These are phyloP conservation scores for Thuidium tamariscinum DNA, from an alignment of 225 moss, liverwort and hornwort genomes.

Conservation along the genomic window DNA sequence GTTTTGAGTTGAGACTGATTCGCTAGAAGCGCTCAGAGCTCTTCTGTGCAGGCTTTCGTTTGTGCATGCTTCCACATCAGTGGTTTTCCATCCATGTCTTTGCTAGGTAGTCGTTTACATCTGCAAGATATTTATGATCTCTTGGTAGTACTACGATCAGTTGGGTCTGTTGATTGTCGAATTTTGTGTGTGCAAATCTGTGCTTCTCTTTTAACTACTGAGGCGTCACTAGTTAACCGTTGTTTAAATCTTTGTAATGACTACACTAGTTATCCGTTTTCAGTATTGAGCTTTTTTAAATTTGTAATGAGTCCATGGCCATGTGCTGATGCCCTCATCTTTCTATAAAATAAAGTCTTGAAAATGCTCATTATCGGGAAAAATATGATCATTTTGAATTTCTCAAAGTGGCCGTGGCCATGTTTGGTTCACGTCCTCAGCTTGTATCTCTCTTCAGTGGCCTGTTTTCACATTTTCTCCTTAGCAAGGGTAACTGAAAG, in stretches of 20 bases:
- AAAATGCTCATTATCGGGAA: too few relatives aligned
- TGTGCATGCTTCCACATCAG: background rate
- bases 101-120: background rate
- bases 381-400: background rate
- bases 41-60: background rate
- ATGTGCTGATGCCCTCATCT: background rate
- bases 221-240: background rate
- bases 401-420: background rate
- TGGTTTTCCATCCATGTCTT: background rate
- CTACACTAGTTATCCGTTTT: background rate
- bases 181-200: background rate
- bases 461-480: background rate
- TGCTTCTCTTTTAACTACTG: background rate
- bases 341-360: background rate
- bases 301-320: background rate
- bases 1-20: background rate
- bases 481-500: too few relatives aligned
- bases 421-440: background rate
- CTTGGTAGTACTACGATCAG: background rate
- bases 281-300: background rate
- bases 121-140: background rate
- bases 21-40: background rate
- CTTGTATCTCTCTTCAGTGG: background rate
- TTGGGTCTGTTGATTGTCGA: background rate
- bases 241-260: background rate